A percentile compares a stretch with the other conserved stretches of the same genome.
Conservation (phyloP, 345 rosid genomes). For the Arabidopsis arenosa region DNA sequence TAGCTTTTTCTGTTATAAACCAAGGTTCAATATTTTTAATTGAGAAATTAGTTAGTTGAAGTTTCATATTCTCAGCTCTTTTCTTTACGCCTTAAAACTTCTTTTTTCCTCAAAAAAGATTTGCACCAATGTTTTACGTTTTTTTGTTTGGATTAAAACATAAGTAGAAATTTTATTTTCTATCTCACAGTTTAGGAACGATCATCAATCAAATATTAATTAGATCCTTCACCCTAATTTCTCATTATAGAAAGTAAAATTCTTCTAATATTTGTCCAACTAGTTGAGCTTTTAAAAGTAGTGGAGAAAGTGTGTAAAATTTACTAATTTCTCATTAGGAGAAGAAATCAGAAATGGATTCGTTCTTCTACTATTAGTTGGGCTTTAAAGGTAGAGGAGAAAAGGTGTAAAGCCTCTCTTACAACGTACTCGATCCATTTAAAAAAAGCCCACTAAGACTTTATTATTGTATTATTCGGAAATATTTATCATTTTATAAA, state of each 20-base stretch:
- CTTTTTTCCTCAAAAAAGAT: slow-evolving; percentile 6
- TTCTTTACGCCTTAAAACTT: slow-evolving; percentile 36
- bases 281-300: slow-evolving; percentile 1
- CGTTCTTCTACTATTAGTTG: background rate
- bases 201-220: background rate
- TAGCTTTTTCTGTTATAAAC: slow-evolving; percentile 8
- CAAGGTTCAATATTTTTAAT: slow-evolving; percentile 18
- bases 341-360: background rate
- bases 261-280: background rate
- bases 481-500: background rate
- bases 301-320: background rate
- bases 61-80: slow-evolving; percentile 36
- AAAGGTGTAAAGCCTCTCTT: background rate
- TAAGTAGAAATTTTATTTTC: background rate
- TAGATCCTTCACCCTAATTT: slow-evolving; percentile 8
- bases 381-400: background rate
- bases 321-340: background rate
- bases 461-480: background rate
- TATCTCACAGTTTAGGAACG: slow-evolving; percentile 15
- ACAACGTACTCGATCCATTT: background rate
- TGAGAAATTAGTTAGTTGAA: slow-evolving; percentile 28
- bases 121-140: background rate
- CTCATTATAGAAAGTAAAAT: background rate
- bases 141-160: background rate
- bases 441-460: slow-evolving; percentile 14